phyloP scores from a whole-genome alignment of 202 grass and related monocot species.

The Bolboschoenoplectus hybrid region DNA sequence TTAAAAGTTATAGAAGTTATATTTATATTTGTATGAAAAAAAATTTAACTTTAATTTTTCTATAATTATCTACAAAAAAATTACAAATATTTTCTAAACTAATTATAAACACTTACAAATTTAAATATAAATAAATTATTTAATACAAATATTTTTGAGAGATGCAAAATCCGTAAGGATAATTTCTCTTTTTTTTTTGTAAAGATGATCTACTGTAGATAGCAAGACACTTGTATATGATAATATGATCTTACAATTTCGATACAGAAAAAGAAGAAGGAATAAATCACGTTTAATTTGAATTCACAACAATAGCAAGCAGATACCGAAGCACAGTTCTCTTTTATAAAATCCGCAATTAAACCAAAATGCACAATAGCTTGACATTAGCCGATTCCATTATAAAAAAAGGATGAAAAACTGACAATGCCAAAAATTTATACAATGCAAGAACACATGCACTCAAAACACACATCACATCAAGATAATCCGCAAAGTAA shows the following conservation, averaged over 20 bases:
- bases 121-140: no score
- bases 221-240: neutral
- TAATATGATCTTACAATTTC: neutral
- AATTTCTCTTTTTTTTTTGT: neutral
- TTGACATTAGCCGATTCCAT: constrained; percentile 9
- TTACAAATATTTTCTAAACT: no score
- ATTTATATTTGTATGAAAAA: no score
- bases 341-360: neutral
- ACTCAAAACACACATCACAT: constrained; percentile 13
- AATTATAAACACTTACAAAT: no score
- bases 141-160: no score
- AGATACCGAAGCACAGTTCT: neutral
- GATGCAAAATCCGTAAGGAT: no score
- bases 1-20: no score
- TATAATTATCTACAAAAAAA: no score
- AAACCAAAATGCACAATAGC: constrained; percentile 7
- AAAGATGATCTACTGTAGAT: neutral
- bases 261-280: neutral
- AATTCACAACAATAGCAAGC: constrained; percentile 18
- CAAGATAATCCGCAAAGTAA: neutral
- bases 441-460: constrained; percentile 30
- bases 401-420: constrained; percentile 14
- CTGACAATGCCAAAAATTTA: constrained; percentile 24
- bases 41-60: no score
- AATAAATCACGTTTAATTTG: constrained; percentile 2